A percentile compares a stretch with the other conserved stretches of the same genome.
Evolutionary conservation across 148 eudicot genomes (phyloP).

Genomic region (Diospyros lotus): DNA sequence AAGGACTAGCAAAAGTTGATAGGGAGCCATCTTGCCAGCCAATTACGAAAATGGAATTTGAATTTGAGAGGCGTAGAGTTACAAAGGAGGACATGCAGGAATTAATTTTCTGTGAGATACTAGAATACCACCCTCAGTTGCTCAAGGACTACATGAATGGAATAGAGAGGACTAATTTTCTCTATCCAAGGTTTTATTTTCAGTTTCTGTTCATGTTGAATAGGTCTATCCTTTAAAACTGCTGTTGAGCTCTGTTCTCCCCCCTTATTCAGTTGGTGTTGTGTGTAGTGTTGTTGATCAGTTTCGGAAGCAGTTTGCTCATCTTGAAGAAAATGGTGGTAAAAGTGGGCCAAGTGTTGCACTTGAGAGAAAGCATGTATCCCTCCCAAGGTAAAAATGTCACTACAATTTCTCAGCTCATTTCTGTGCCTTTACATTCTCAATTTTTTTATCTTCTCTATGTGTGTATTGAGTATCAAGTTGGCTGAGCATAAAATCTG

Average conservation of each 20-base stretch:
- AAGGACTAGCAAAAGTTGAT: conserved; percentile 61
- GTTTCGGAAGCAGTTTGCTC: conserved; percentile 62
- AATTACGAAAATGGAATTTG: conserved; percentile 65
- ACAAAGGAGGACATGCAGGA: conserved; percentile 63
- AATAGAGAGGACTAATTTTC: conserved; percentile 48
- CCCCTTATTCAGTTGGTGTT: background rate
- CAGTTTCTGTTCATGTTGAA: background rate
- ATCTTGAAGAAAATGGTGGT: conserved; percentile 57
- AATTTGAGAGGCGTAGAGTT: conserved; percentile 60
- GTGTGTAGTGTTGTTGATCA: conserved; percentile 59
- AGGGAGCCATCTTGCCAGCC: conserved; percentile 67
- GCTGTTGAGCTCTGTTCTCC: background rate
- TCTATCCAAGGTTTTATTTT: conserved; percentile 54
- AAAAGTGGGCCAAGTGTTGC: conserved; percentile 41
- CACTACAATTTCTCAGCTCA: background rate
- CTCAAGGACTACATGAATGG: conserved; percentile 61
- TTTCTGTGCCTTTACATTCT: background rate
- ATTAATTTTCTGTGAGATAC: conserved; percentile 59
- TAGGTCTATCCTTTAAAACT: background rate
- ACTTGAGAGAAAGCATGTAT: conserved; percentile 53
- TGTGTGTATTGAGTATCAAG: background rate
- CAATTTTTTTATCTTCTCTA: background rate
- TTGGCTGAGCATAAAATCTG: background rate
- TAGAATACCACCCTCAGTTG: conserved; percentile 75
- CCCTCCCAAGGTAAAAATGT: conserved; percentile 56